Conservation (phyloP, 768 basidiomycete species). For the Gautieria morchelliformis region DNA sequence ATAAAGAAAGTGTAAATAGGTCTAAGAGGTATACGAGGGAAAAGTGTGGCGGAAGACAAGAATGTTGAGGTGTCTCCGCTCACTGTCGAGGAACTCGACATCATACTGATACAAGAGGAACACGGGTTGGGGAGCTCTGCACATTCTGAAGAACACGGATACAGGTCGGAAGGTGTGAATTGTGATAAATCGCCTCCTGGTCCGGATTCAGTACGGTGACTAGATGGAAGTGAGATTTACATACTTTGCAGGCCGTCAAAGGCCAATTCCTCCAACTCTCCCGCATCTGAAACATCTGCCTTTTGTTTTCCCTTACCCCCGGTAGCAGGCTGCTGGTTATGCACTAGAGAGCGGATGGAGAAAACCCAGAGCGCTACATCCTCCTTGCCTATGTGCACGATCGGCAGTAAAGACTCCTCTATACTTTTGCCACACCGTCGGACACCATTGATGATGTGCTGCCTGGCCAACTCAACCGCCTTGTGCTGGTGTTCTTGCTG, state of each 20-base stretch:
- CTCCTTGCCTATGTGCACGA: conserved; percentile 36
- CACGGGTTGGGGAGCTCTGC: conserved; percentile 31
- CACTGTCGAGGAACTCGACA: neutral
- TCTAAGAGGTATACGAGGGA: conserved; percentile 40
- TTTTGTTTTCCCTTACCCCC: conserved; percentile 1
- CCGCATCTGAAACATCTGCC: neutral
- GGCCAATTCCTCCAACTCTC: conserved; percentile 1
- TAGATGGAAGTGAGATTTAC: conserved; percentile 6
- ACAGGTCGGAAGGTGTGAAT: conserved; percentile 41
- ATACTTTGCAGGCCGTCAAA: conserved; percentile 12
- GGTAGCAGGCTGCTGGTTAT: conserved; percentile 21
- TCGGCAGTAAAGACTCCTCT: conserved; percentile 41
- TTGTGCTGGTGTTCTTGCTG: conserved; percentile 24
- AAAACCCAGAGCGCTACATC: conserved; percentile 52
- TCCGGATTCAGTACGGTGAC: conserved; percentile 6
- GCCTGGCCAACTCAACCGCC: conserved; percentile 47
- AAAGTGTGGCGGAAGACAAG: conserved; percentile 23
- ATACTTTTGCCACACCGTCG: conserved; percentile 30
- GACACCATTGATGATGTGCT: conserved; percentile 28
- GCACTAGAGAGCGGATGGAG: conserved; percentile 31
- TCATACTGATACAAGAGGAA: conserved; percentile 21
- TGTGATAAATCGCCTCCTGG: conserved; percentile 34
- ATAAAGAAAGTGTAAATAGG: conserved; percentile 38
- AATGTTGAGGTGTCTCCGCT: neutral
- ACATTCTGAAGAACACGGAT: conserved; percentile 44